phyloP scores from a whole-genome alignment of 768 basidiomycete species.

The Serendipita sp. region DNA sequence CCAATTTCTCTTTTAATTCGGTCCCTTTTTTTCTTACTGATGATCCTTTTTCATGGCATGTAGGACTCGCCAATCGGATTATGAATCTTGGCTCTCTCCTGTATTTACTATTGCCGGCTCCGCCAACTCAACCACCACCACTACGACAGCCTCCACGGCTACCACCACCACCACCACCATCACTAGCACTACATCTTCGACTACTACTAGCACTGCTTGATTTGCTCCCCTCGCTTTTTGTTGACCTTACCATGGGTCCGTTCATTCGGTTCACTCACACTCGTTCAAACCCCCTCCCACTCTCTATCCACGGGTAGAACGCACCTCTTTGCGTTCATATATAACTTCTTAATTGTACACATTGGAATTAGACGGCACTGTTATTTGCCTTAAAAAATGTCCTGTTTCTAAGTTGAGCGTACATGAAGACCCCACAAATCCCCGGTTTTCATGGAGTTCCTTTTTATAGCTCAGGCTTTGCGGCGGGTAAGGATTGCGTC shows the following conservation, averaged over 20 bases:
- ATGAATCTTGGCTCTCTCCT: slow-evolving; percentile 8
- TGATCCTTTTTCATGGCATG: too few relatives aligned
- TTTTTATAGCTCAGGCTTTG: too few relatives aligned
- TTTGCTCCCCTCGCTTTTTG: background rate
- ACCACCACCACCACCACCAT: background rate
- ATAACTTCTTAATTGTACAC: too few relatives aligned
- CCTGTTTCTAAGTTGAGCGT: too few relatives aligned
- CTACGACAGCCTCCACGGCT: background rate
- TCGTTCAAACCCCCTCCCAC: background rate
- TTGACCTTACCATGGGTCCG: background rate
- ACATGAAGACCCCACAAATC: too few relatives aligned
- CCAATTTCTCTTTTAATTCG: too few relatives aligned
- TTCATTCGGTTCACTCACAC: background rate
- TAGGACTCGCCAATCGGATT: slow-evolving; percentile 4
- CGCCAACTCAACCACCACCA: background rate
- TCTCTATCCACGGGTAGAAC: background rate
- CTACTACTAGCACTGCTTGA: background rate
- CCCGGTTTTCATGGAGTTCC: too few relatives aligned
- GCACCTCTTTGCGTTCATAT: too few relatives aligned
- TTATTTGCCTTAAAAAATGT: too few relatives aligned
- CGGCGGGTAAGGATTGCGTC: too few relatives aligned
- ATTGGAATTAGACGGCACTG: too few relatives aligned
- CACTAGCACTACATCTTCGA: background rate
- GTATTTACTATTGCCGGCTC: background rate
- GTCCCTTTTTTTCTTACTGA: too few relatives aligned